Conservation (phyloP, 2,329 filamentous ascomycete species). For the Microsporum ferrugineum region DNA sequence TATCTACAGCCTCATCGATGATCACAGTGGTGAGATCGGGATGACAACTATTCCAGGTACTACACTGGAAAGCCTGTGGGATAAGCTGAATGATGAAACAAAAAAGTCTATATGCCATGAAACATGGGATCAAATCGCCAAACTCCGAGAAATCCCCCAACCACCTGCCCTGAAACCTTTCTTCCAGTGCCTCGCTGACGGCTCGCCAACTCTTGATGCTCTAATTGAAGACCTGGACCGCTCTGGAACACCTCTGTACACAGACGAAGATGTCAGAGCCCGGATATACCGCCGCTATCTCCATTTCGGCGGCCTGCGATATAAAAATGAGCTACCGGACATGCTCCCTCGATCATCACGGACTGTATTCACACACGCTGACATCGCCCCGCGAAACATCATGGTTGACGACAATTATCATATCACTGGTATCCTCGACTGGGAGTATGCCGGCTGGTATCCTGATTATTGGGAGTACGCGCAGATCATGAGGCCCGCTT, state of each 20-base stretch:
- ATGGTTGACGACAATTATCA: not conserved
- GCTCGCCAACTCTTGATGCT: constrained; percentile 16
- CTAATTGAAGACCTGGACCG: constrained; percentile 11
- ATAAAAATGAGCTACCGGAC: not conserved
- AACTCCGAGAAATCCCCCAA: constrained; percentile 14
- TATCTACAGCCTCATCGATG: not conserved
- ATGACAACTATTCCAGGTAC: not conserved
- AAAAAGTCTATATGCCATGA: constrained; percentile 17
- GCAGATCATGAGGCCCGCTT: constrained; percentile 20
- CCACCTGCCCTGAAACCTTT: constrained; percentile 12
- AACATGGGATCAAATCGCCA: constrained; percentile 16
- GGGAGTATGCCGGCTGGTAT: constrained; percentile 10
- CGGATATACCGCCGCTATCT: not conserved
- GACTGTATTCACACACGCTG: not conserved
- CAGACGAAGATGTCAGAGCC: not conserved
- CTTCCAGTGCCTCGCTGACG: constrained; percentile 19
- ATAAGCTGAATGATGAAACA: not conserved
- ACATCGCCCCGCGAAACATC: not conserved
- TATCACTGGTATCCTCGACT: not conserved
- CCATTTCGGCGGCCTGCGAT: not conserved
- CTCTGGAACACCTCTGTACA: not conserved
- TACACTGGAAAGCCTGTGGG: not conserved
- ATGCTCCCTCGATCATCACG: not conserved
- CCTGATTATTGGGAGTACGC: constrained; percentile 11
- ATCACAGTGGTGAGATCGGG: not conserved